These are phyloP conservation scores for Coniferiporia sulphurascens DNA, from an alignment of 1,284 basidiomycete species.

Conservation along the genomic window DNA sequence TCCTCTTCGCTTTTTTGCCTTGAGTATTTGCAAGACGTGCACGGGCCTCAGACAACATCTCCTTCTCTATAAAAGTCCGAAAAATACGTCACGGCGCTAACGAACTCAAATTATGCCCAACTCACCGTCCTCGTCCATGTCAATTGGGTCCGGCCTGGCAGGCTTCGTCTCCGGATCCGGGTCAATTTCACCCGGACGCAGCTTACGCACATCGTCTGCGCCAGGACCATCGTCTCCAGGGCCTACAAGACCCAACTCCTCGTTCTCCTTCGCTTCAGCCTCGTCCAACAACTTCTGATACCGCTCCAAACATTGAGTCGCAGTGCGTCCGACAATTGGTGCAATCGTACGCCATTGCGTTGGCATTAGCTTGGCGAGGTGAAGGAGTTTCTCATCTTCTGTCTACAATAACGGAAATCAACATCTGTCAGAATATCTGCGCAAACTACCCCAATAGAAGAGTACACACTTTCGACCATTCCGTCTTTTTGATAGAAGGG, in stretches of 20 bases:
- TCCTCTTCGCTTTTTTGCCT: conserved; percentile 99
- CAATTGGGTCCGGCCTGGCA: conserved; percentile 96
- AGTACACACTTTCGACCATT: conserved; percentile 86
- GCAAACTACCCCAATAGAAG: background rate
- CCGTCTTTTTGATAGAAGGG: conserved; percentile 99
- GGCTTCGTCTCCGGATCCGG: conserved; percentile 99
- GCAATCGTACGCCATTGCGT: conserved; percentile 99
- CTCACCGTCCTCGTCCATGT: conserved; percentile 98
- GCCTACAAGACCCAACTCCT: conserved; percentile 86
- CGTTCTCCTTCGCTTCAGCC: conserved; percentile 91
- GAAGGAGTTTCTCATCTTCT: conserved; percentile 97
- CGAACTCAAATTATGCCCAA: conserved; percentile 12
- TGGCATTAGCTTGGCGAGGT: conserved; percentile 98
- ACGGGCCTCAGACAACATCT: conserved; percentile 98
- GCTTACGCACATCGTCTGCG: conserved; percentile 83
- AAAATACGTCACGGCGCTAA: conserved; percentile 11
- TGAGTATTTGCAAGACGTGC: conserved; percentile 98
- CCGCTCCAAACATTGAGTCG: conserved; percentile 96
- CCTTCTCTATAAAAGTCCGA: conserved; percentile 73
- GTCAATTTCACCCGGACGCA: conserved; percentile 96
- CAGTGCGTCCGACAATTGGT: conserved; percentile 97
- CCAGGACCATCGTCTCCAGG: conserved; percentile 81
- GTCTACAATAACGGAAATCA: conserved; percentile 41
- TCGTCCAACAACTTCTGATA: conserved; percentile 98
- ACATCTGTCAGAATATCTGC: background rate